Base-by-base conservation (phyloP, 257 asterid species). In the Salvia miltiorrhiza region DNA sequence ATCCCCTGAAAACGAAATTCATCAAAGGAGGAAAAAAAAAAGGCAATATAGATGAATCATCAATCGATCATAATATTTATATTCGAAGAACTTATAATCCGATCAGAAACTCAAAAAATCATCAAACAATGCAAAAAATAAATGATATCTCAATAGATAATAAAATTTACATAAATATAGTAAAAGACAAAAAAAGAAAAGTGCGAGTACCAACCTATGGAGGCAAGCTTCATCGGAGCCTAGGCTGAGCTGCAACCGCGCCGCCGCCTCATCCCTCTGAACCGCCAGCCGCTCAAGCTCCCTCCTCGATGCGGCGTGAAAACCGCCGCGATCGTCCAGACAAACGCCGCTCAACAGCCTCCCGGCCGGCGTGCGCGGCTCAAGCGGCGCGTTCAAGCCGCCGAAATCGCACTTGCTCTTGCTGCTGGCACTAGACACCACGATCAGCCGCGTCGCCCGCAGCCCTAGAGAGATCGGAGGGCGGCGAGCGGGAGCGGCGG, bases 161-260 rank as follows among this genome's bases (percentile, higher is more conserved):
- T n/a, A n/a, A n/a, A n/a, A n/a, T n/a, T n/a, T n/a, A n/a, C n/a
- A n/a, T n/a, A n/a, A n/a, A n/a, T n/a, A n/a, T n/a, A 30, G 33
- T 11, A 64, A 66, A 6, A 16, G 55, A 53, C 48, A 52, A 28
- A 17, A 44, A 41, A 33, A 32, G 30, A 19, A 20, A 6, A 48
- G 54, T 8, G 48, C 4, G 33, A 37, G 53, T 40, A 78, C 83
- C 54, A 57, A 93, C 99, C 96, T 87, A 70, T 86, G 91, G 57
- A 94, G 96, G 73, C 77, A 77, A 63, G 93, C 93, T 80, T 87
- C 93, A 71, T 78, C 88, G 5, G 97, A 90, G 74, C 79, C 85
- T 30, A 77, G 69, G 78, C 95, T 84, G 71, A 81, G 78, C 75
- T 72, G 75, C 81, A 80, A 48, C 47, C 93, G 78, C 35, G 84